Percentiles rank a stretch among this genome's conserved stretches.
phyloP scores from a whole-genome alignment of 306 rosid genomes.

The Prunus padus region DNA sequence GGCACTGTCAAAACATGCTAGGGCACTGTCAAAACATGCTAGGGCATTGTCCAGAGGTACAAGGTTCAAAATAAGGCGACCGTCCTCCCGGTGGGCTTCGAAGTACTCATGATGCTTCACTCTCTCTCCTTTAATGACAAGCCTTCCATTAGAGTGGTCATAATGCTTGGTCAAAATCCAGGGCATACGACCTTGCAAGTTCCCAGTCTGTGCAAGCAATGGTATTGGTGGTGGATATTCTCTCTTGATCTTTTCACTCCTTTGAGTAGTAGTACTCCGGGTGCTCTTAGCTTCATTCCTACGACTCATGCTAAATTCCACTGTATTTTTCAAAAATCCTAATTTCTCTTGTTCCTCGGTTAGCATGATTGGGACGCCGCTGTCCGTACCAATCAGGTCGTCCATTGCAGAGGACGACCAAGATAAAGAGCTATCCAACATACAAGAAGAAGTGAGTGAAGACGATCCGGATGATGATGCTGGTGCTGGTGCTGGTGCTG shows the following conservation, averaged over 20 bases:
- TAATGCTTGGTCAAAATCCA: constrained; percentile 42
- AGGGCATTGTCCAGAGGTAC: background rate
- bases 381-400: constrained; percentile 69
- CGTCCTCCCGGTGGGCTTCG: constrained; percentile 41
- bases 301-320: background rate
- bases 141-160: constrained; percentile 33
- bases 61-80: constrained; percentile 47
- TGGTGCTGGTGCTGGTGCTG: background rate
- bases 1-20: constrained; percentile 8
- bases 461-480: background rate
- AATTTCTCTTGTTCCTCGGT: background rate
- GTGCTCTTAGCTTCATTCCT: background rate
- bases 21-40: constrained; percentile 1
- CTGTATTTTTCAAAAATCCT: background rate
- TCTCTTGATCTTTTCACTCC: background rate
- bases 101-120: constrained; percentile 27
- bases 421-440: constrained; percentile 5
- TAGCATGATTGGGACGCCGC: constrained; percentile 47
- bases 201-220: constrained; percentile 25
- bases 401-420: constrained; percentile 18
- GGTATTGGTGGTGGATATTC: constrained; percentile 55
- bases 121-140: constrained; percentile 36
- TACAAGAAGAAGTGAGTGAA: background rate
- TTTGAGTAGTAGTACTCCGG: background rate
- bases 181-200: constrained; percentile 27